Conservation (phyloP, 2,329 filamentous ascomycete species). For the Curvularia eragrostidis region DNA sequence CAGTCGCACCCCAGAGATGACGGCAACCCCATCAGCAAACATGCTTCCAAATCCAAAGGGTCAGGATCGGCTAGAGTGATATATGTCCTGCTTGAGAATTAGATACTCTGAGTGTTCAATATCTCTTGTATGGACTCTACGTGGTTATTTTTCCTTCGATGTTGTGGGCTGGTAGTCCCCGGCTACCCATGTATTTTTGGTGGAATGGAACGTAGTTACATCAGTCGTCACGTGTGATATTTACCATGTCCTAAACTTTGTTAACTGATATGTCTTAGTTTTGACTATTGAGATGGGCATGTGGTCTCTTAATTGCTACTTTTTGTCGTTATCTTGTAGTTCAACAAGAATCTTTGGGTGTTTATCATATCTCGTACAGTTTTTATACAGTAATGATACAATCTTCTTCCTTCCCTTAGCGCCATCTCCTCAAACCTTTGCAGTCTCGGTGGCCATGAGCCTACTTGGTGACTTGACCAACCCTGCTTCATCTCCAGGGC, state of each 20-base stretch:
- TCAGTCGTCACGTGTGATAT: not conserved
- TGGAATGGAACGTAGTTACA: not conserved
- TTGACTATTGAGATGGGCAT: not conserved
- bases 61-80: not conserved
- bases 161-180: not conserved
- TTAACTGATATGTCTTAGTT: not conserved
- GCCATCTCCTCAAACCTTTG: conserved; percentile 11
- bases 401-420: not conserved
- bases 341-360: not conserved
- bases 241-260: not conserved
- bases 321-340: not conserved
- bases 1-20: not conserved
- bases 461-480: conserved; percentile 35
- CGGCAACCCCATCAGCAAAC: not conserved
- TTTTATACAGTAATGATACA: conserved; percentile 11
- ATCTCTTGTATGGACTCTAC: not conserved
- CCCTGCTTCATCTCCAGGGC: conserved; percentile 50
- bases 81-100: not conserved
- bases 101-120: not conserved
- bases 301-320: not conserved
- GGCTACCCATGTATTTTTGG: not conserved
- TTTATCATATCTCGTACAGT: conserved; percentile 7
- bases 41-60: not conserved
- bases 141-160: not conserved
- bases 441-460: conserved; percentile 29